These are phyloP conservation scores for Fusarium nygamai DNA, from an alignment of 2,329 filamentous ascomycete species.

Conservation along the genomic window DNA sequence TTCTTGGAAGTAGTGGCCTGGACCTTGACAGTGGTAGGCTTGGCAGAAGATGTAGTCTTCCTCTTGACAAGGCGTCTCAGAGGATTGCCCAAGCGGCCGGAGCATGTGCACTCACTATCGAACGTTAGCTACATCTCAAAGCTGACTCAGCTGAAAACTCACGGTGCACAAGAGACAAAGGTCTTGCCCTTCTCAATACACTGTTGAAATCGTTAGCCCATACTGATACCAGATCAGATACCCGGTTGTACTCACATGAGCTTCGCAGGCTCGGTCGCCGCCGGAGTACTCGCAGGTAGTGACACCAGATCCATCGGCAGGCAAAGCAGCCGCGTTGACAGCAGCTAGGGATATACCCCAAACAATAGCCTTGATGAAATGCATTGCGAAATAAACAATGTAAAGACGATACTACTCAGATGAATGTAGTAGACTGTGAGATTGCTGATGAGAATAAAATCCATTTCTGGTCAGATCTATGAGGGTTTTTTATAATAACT, in stretches of 20 bases:
- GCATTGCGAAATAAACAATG: neutral
- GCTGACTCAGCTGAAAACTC: neutral
- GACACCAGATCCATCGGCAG: neutral
- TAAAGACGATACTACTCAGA: neutral
- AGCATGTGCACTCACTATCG: constrained; percentile 6
- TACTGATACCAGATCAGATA: neutral
- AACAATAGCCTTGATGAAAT: constrained; percentile 5
- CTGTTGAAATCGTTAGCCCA: neutral
- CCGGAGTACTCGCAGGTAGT: neutral
- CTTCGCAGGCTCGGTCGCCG: neutral
- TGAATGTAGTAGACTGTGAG: neutral
- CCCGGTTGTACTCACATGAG: neutral
- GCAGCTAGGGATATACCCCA: constrained; percentile 5
- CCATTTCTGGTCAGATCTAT: neutral
- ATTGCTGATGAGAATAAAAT: neutral
- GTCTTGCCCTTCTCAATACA: neutral
- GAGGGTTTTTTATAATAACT: neutral
- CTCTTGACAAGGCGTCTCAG: constrained; percentile 2
- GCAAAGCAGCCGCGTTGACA: constrained; percentile 7
- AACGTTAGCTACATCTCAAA: neutral
- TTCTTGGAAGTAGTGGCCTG: neutral
- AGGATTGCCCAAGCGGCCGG: neutral
- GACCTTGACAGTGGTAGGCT: neutral
- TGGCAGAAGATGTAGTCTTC: neutral
- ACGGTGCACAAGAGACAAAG: constrained; percentile 10